Evolutionary conservation across 75 land plant genomes (phyloP).

Genomic region (Cunninghamia lanceolata): DNA sequence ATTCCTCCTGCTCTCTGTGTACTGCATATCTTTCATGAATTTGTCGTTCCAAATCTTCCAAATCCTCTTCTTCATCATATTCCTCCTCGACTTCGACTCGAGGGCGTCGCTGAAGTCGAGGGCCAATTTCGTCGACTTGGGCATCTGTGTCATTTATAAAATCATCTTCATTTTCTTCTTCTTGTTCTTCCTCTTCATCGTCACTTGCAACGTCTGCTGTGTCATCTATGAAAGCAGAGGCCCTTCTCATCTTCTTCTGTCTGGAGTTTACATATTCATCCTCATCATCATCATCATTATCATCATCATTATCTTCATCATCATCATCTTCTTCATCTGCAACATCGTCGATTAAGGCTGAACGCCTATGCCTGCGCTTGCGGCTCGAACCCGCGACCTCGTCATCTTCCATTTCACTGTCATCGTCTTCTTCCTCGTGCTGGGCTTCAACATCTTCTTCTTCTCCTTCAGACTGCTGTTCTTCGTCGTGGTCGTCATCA

Average conservation of each 20-base stretch:
- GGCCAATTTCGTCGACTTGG: conserved; percentile 21
- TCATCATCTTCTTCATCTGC: neutral
- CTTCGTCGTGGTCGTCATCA: neutral
- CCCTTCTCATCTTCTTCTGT: neutral
- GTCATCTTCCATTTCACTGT: neutral
- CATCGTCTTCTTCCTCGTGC: neutral
- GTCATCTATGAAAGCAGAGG: neutral
- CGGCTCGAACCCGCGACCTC: neutral
- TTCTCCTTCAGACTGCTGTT: neutral
- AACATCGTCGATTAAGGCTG: neutral
- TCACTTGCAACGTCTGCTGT: neutral
- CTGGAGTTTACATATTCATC: neutral
- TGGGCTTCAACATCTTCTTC: neutral
- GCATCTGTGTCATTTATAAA: conserved; percentile 67
- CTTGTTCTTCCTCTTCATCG: neutral
- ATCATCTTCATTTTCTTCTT: conserved; percentile 21
- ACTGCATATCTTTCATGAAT: conserved; percentile 60
- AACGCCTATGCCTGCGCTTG: neutral
- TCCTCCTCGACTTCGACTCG: conserved; percentile 21
- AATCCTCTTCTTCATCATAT: conserved; percentile 58
- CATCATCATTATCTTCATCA: neutral
- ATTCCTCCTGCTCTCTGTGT: conserved; percentile 45
- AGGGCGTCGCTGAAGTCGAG: neutral
- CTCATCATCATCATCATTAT: neutral
- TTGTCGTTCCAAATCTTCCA: conserved; percentile 62